Base-by-base conservation (phyloP, 2,329 filamentous ascomycete genomes). In the Penicillium brevicompactum region DNA sequence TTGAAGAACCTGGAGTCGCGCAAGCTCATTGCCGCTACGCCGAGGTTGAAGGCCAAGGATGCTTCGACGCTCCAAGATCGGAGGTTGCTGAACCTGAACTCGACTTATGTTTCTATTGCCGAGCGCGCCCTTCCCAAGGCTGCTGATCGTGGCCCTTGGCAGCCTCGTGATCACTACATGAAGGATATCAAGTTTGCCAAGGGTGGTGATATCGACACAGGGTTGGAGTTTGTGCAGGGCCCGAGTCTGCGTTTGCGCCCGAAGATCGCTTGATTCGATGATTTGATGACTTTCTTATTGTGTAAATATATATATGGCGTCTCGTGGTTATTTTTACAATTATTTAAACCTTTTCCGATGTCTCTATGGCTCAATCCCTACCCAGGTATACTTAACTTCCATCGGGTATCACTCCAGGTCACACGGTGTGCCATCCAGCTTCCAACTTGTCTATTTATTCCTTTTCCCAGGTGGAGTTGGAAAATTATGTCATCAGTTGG, bases 81-180 rank as follows among this genome's bases (percentile, higher is more conserved):
- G 14, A 69, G 66, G 0, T 43, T 76, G 34, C 53, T 78, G 41
- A 74, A 73, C 31, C 64, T 78, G 18, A 73, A 61, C 41, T 75
- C 73, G n/a, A 77, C 73, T 8, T 78, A 78, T 56, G 60, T 78
- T 42, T 65, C 65, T n/a, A 61, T 62, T 13, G 74, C 74, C 5
- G 63, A 67, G 52, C 61, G 65, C 31, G 40, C 57, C 1, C 54
- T 78, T 18, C 76, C 76, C 16, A 73, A 70, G 59, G 70, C 72
- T 8, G 76, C 67, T 7, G 68, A 76, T 50, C 67, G 67, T 45
- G 72, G 69, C 5, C 76, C 76, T 1, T 78, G 76, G 76, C 46
- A 68, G 49, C 68, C 74, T 7, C 63, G 75, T 44, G 68, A 67
- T 37, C 70, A 72, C 42, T 78, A 78, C 51, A 46, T 70, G 5